These are phyloP conservation scores for Xylariaceae sp. DNA, from an alignment of 2,329 filamentous ascomycete genomes.

Conservation along the genomic window DNA sequence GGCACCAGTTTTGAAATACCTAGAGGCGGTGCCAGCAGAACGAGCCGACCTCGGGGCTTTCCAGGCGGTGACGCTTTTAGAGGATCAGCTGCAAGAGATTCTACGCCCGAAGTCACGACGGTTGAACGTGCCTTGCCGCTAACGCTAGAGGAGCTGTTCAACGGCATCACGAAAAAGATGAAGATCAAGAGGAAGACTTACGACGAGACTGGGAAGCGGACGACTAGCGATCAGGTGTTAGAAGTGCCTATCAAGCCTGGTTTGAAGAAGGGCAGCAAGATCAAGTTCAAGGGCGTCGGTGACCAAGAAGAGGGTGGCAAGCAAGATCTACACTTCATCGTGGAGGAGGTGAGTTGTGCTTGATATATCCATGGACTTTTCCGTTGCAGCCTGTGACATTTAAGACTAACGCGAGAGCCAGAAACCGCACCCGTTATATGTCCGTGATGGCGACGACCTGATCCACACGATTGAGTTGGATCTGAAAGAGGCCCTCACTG, in stretches of 20 bases:
- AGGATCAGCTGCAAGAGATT: conserved; percentile 30
- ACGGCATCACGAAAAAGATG: conserved; percentile 89
- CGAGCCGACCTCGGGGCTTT: conserved; percentile 35
- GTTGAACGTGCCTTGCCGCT: conserved; percentile 80
- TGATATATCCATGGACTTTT: conserved; percentile 34
- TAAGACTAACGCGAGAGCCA: conserved; percentile 42
- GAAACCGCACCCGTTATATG: conserved; percentile 83
- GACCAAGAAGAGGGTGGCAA: conserved; percentile 95
- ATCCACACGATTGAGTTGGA: conserved; percentile 72
- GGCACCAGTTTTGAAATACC: conserved; percentile 41
- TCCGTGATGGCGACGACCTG: conserved; percentile 83
- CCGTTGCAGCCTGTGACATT: background rate
- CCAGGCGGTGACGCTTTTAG: conserved; percentile 31
- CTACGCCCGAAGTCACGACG: conserved; percentile 81
- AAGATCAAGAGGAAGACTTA: conserved; percentile 97
- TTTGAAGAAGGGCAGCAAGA: conserved; percentile 94
- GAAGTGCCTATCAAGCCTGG: conserved; percentile 95
- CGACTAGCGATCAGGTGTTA: conserved; percentile 80
- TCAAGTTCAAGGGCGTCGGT: conserved; percentile 96
- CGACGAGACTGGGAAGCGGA: conserved; percentile 78
- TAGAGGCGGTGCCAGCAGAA: conserved; percentile 28
- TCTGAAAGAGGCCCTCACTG: conserved; percentile 89
- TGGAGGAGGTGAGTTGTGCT: conserved; percentile 96
- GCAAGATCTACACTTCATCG: conserved; percentile 91
- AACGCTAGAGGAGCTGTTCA: conserved; percentile 82